A percentile compares a stretch with the other conserved stretches of the same genome.
Evolutionary conservation across 2,329 filamentous ascomycete genomes (phyloP).

Genomic region (Trichoderma sp.): DNA sequence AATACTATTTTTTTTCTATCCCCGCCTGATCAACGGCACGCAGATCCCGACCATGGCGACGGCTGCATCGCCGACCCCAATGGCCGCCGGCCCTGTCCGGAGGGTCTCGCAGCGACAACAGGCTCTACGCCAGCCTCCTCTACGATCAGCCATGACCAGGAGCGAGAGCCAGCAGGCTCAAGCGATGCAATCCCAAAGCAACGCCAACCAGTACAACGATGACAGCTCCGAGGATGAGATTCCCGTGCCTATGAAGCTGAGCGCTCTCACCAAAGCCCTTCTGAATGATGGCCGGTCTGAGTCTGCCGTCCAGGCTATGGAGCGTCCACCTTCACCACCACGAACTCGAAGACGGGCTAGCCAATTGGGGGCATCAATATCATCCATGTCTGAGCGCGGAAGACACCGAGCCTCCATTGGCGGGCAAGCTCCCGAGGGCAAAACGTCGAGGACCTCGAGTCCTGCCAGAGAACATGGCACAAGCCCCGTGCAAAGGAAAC

Average conservation of each 20-base stretch:
- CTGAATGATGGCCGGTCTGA: slow-evolving; percentile 66
- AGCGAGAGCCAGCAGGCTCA: slow-evolving; percentile 51
- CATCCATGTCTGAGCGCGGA: slow-evolving; percentile 49
- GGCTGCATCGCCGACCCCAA: slow-evolving; percentile 59
- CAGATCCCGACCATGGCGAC: slow-evolving; percentile 47
- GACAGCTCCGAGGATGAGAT: slow-evolving; percentile 97
- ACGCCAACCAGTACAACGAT: slow-evolving; percentile 57
- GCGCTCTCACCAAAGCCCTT: slow-evolving; percentile 85
- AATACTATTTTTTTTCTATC: slow-evolving; percentile 25
- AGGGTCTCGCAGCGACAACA: slow-evolving; percentile 63
- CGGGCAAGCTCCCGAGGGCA: slow-evolving; percentile 43
- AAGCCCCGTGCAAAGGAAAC: slow-evolving; percentile 57
- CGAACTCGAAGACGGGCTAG: slow-evolving; percentile 55
- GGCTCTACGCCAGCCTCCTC: slow-evolving; percentile 54
- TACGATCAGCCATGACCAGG: slow-evolving; percentile 51
- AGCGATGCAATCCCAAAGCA: slow-evolving; percentile 38
- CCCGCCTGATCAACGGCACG: slow-evolving; percentile 32
- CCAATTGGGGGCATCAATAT: slow-evolving; percentile 50
- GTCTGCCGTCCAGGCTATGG: slow-evolving; percentile 34
- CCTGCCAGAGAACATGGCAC: slow-evolving; percentile 53
- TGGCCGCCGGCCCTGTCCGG: slow-evolving; percentile 54
- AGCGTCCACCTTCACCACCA: slow-evolving; percentile 50
- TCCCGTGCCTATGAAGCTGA: slow-evolving; percentile 89
- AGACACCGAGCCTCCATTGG: slow-evolving; percentile 55
- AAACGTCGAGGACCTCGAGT: slow-evolving; percentile 50